phyloP scores from a whole-genome alignment of 306 rosid genomes.

The Pachyrhizus erosus region DNA sequence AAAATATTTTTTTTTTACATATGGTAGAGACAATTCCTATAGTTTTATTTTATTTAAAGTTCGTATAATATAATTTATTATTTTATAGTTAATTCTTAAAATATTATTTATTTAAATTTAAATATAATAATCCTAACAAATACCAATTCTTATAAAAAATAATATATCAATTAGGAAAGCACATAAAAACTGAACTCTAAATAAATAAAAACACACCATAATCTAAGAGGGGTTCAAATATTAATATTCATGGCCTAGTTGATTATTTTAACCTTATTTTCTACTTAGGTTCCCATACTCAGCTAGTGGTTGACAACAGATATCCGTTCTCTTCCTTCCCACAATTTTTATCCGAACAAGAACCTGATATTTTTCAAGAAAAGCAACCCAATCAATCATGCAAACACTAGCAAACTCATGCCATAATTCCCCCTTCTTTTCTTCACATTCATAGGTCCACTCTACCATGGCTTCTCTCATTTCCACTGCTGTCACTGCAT shows the following conservation, averaged over 20 bases:
- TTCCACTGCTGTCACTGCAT: constrained; percentile 60
- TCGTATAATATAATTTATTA: no score
- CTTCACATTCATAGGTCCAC: constrained; percentile 7
- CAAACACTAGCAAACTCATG: background rate
- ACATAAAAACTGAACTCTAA: no score
- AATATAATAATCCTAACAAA: no score
- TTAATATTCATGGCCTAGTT: background rate
- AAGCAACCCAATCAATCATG: constrained; percentile 31
- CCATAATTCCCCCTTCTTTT: constrained; percentile 30
- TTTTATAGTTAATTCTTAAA: no score
- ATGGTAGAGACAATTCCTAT: no score
- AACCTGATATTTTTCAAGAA: constrained; percentile 14
- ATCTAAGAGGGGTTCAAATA: no score
- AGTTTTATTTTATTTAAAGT: no score
- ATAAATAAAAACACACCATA: background rate
- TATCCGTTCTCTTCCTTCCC: constrained; percentile 42
- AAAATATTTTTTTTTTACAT: no score
- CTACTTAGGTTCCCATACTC: no score
- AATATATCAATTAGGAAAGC: no score
- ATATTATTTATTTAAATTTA: no score
- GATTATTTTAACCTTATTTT: background rate
- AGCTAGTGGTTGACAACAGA: constrained; percentile 32
- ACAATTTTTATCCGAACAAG: constrained; percentile 42
- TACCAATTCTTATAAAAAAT: no score
- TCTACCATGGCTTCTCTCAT: constrained; percentile 71